Conservation (phyloP, 345 rosid genomes). For the Pelargonium nanum region DNA sequence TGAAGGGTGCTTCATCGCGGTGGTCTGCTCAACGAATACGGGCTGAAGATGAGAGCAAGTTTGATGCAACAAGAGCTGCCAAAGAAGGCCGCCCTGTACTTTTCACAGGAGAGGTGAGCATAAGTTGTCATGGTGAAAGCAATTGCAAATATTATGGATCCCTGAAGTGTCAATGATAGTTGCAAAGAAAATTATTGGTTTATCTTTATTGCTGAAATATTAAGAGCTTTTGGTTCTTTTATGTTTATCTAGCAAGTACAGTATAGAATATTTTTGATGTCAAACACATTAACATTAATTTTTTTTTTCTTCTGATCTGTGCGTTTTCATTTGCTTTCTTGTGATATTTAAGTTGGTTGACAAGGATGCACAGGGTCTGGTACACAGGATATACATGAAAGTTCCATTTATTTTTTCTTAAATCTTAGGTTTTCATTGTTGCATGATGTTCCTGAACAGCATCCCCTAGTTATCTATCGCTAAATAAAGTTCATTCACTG, state of each 20-base stretch:
- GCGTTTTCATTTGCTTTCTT: too few relatives aligned
- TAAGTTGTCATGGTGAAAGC: background rate
- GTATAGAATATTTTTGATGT: background rate
- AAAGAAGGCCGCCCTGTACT: slow-evolving; percentile 58
- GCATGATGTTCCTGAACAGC: too few relatives aligned
- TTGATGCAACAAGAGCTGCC: slow-evolving; percentile 61
- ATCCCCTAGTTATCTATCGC: too few relatives aligned
- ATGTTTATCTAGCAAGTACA: background rate
- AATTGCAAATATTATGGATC: too few relatives aligned
- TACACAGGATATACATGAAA: too few relatives aligned
- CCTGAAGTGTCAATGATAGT: background rate
- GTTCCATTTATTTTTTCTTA: too few relatives aligned
- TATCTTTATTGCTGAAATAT: background rate
- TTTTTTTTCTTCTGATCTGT: too few relatives aligned
- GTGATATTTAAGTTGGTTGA: too few relatives aligned
- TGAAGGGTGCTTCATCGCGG: slow-evolving; percentile 65
- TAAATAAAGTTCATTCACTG: background rate
- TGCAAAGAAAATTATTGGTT: background rate
- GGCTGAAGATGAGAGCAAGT: slow-evolving; percentile 34
- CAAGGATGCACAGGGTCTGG: too few relatives aligned
- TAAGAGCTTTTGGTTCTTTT: background rate
- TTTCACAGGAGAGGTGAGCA: slow-evolving; percentile 78
- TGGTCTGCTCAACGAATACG: slow-evolving; percentile 72
- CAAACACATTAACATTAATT: background rate
- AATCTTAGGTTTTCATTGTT: too few relatives aligned